Evolutionary conservation across 2,329 filamentous ascomycete species (phyloP).

Genomic region (Laburnicola sp.): DNA sequence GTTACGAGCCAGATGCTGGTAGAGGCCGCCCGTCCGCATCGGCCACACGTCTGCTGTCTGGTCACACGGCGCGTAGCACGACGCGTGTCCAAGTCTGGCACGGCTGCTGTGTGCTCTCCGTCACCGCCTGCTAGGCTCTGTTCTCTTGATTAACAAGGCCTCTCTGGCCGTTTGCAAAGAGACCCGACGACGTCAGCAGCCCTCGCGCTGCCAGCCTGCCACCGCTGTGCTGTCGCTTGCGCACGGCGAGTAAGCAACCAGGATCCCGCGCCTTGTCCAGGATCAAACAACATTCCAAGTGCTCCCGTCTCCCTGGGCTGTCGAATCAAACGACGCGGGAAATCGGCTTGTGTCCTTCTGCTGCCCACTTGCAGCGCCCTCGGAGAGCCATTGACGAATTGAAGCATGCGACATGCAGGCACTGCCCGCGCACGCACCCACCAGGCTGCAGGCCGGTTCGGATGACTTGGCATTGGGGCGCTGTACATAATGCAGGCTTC

Average conservation of each 20-base stretch:
- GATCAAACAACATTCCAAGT: too few relatives aligned
- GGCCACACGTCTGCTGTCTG: background rate
- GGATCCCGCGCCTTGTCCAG: slow-evolving; percentile 6
- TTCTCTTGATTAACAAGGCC: background rate
- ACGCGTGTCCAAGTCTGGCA: background rate
- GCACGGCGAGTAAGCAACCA: background rate
- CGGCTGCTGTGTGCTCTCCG: background rate
- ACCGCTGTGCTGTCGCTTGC: slow-evolving; percentile 1
- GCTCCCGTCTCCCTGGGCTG: background rate
- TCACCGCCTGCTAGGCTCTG: background rate
- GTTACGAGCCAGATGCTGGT: background rate
- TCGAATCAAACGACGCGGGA: slow-evolving; percentile 1
- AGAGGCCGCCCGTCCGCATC: slow-evolving; percentile 1
- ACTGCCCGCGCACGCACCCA: slow-evolving; percentile 34
- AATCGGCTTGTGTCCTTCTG: background rate
- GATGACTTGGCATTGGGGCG: slow-evolving; percentile 29
- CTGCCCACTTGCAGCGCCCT: slow-evolving; percentile 1
- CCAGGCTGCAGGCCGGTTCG: slow-evolving; percentile 29
- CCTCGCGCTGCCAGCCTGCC: background rate
- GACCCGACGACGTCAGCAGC: slow-evolving; percentile 5
- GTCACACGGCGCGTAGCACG: background rate
- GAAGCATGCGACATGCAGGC: slow-evolving; percentile 18
- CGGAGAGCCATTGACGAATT: slow-evolving; percentile 35
- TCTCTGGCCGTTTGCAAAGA: background rate
- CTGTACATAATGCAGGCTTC: slow-evolving; percentile 38